Conservation (phyloP, 1,284 basidiomycete genomes). For the Cerioporus squamosus region DNA sequence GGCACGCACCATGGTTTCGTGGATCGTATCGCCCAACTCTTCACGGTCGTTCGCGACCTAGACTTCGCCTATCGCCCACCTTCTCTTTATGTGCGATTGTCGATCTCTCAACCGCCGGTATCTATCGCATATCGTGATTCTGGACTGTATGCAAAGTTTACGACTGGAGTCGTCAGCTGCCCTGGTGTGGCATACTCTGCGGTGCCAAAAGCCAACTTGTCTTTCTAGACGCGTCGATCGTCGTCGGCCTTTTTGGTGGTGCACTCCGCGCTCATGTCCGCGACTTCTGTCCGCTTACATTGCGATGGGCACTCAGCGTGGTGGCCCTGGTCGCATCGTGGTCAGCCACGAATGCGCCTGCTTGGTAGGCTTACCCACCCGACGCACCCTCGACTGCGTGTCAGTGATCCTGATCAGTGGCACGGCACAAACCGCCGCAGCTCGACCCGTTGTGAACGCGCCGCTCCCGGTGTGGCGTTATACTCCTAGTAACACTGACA, state of each 20-base stretch:
- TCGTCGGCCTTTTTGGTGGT: constrained; percentile 1
- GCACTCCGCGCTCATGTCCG: constrained; percentile 6
- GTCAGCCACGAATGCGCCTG: constrained; percentile 1
- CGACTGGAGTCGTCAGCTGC: constrained; percentile 5
- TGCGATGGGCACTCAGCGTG: not conserved
- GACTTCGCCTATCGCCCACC: constrained; percentile 4
- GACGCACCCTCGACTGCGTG: not conserved
- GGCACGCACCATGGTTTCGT: too few species aligned
- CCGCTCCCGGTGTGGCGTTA: constrained; percentile 1
- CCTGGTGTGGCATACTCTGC: not conserved
- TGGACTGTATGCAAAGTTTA: not conserved
- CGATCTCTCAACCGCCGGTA: constrained; percentile 7
- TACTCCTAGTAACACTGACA: constrained; percentile 8
- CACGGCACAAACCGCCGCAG: constrained; percentile 9
- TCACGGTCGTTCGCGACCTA: constrained; percentile 3
- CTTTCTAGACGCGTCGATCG: constrained; percentile 8
- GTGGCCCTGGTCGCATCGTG: not conserved
- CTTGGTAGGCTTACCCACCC: not conserved
- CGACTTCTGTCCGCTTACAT: not conserved
- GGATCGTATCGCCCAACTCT: constrained; percentile 2
- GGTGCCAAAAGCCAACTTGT: constrained; percentile 2
- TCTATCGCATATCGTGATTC: not conserved
- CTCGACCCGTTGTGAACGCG: not conserved
- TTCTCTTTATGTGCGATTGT: constrained; percentile 2
- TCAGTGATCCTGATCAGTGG: constrained; percentile 4